These are phyloP conservation scores for Ceratocystis alfenasii DNA, from an alignment of 2,329 filamentous ascomycete genomes.

Conservation along the genomic window DNA sequence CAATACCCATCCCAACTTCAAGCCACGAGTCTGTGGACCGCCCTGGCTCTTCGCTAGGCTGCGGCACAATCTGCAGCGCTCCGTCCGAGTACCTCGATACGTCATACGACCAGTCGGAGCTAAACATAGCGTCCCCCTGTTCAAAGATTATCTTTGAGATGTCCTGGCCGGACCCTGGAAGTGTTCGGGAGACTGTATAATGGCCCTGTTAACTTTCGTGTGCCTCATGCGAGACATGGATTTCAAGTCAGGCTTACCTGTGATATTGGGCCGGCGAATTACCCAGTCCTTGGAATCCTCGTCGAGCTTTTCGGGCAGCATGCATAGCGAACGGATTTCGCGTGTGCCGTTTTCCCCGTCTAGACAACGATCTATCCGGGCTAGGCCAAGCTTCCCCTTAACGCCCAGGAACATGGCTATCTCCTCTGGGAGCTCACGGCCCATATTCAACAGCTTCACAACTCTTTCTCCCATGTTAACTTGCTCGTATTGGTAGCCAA, in stretches of 20 bases:
- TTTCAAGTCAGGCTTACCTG: slow-evolving; percentile 11
- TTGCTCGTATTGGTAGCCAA: slow-evolving; percentile 47
- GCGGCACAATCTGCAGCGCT: slow-evolving; percentile 17
- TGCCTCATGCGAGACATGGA: not conserved
- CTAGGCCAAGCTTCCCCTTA: slow-evolving; percentile 53
- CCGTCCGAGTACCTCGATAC: slow-evolving; percentile 19
- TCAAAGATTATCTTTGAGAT: slow-evolving; percentile 32
- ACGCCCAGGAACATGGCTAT: slow-evolving; percentile 55
- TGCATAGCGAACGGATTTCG: slow-evolving; percentile 19
- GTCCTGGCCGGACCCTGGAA: slow-evolving; percentile 1
- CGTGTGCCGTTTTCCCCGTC: slow-evolving; percentile 16
- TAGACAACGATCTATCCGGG: slow-evolving; percentile 45
- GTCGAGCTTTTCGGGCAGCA: slow-evolving; percentile 19
- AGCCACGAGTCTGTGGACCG: slow-evolving; percentile 33
- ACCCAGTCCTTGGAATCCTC: slow-evolving; percentile 21
- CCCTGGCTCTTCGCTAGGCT: not conserved
- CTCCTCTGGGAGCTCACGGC: slow-evolving; percentile 47
- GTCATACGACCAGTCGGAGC: slow-evolving; percentile 25
- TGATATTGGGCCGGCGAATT: slow-evolving; percentile 21
- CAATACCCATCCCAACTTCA: slow-evolving; percentile 45
- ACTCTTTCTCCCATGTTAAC: slow-evolving; percentile 55
- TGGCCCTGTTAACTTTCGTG: not conserved
- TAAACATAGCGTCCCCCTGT: slow-evolving; percentile 37
- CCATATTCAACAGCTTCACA: slow-evolving; percentile 44
- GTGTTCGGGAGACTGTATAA: slow-evolving; percentile 12